A percentile compares a stretch with the other conserved stretches of the same genome.
Conservation (phyloP, 257 asterid species). For the Solanum chilense region DNA sequence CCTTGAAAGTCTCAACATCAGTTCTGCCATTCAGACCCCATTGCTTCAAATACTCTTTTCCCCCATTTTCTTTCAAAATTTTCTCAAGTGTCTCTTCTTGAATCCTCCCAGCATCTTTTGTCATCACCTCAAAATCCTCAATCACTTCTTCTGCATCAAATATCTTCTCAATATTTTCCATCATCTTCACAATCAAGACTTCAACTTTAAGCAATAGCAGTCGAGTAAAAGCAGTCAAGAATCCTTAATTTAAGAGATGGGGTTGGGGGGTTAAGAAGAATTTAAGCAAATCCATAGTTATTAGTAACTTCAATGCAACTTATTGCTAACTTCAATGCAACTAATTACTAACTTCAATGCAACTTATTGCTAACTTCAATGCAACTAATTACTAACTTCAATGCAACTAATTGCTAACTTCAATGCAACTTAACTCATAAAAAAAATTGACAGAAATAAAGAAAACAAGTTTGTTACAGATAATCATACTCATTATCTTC, state of each 20-base stretch:
- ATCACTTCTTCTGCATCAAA: slow-evolving; percentile 55
- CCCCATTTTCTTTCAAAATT: slow-evolving; percentile 1
- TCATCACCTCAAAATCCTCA: slow-evolving; percentile 56
- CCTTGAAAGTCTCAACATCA: slow-evolving; percentile 48
- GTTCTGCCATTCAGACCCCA: slow-evolving; percentile 22
- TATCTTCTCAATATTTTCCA: slow-evolving; percentile 47
- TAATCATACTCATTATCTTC: background rate
- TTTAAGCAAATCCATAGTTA: too few relatives aligned
- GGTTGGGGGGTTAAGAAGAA: too few relatives aligned
- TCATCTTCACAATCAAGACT: slow-evolving; percentile 3
- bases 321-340: too few relatives aligned
- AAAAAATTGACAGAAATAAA: too few relatives aligned
- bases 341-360: too few relatives aligned
- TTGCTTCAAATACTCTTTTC: background rate
- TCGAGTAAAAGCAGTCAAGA: background rate
- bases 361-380: too few relatives aligned
- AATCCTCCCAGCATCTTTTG: slow-evolving; percentile 20
- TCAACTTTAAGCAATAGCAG: background rate
- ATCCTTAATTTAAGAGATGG: too few relatives aligned
- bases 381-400: too few relatives aligned
- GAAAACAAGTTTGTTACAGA: too few relatives aligned
- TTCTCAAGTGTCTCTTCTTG: background rate
- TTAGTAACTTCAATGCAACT: too few relatives aligned
- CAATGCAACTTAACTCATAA: background rate
- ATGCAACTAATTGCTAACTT: too few relatives aligned